Evolutionary conservation across 805 yeast species (phyloP).

Genomic region (Torulaspora microellipsoides): DNA sequence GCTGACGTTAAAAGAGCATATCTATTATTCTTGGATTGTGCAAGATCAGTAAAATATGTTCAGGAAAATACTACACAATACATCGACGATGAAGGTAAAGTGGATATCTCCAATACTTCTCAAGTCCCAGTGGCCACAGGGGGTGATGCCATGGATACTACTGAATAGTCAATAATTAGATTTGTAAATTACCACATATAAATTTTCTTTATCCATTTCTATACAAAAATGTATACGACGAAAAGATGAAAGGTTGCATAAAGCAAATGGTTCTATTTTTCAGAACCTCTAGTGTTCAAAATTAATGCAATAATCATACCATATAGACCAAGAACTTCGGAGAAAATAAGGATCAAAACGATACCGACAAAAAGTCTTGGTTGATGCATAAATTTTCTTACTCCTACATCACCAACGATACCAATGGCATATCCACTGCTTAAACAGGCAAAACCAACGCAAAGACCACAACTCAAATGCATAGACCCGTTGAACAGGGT

Average conservation of each 20-base stretch:
- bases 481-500: conserved; percentile 93
- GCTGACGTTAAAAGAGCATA: conserved; percentile 85
- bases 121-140: conserved; percentile 39
- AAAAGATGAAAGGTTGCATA: background rate
- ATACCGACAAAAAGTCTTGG: conserved; percentile 86
- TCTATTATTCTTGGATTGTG: conserved; percentile 79
- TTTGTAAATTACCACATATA: conserved; percentile 1
- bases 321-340: conserved; percentile 84
- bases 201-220: background rate
- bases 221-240: background rate
- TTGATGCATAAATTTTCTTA: conserved; percentile 81
- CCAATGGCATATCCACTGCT: conserved; percentile 97
- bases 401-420: conserved; percentile 91
- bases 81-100: conserved; percentile 76
- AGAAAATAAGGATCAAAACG: conserved; percentile 82
- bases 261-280: conserved; percentile 21
- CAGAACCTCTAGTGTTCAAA: conserved; percentile 82
- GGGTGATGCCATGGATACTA: conserved; percentile 34
- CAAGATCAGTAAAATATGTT: conserved; percentile 81
- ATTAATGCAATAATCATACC: conserved; percentile 95
- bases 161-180: conserved; percentile 19
- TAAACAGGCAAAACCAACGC: conserved; percentile 94
- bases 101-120: conserved; percentile 44
- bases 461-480: conserved; percentile 93
- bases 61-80: conserved; percentile 64